phyloP scores from a whole-genome alignment of 2,329 filamentous ascomycete species.

The Cytospora schulzeri region DNA sequence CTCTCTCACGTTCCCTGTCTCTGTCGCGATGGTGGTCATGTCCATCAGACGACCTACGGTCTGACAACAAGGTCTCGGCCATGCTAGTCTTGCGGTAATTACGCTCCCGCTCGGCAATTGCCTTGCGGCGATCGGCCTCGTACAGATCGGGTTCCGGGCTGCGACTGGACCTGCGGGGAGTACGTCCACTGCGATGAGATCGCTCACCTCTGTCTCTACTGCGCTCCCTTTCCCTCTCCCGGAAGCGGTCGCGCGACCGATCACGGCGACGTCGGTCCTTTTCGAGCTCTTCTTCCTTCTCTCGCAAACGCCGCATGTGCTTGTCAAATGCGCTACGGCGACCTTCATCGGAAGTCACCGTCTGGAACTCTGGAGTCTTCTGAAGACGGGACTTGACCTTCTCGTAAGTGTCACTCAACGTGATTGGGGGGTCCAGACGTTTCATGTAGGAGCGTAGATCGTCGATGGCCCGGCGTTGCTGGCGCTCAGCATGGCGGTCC shows the following conservation, averaged over 20 bases:
- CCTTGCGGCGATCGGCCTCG: slow-evolving; percentile 91
- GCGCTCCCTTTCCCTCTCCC: slow-evolving; percentile 49
- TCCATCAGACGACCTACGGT: slow-evolving; percentile 53
- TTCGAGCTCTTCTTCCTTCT: slow-evolving; percentile 84
- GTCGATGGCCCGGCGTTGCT: slow-evolving; percentile 83
- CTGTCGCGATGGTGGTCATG: slow-evolving; percentile 45
- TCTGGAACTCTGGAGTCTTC: slow-evolving; percentile 81
- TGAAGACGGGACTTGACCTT: slow-evolving; percentile 79
- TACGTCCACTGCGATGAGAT: slow-evolving; percentile 60
- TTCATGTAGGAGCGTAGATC: slow-evolving; percentile 84
- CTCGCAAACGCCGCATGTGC: slow-evolving; percentile 83
- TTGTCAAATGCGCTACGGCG: slow-evolving; percentile 88
- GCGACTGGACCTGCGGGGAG: slow-evolving; percentile 66
- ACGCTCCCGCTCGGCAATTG: slow-evolving; percentile 89
- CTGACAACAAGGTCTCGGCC: slow-evolving; percentile 64
- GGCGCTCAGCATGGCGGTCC: slow-evolving; percentile 80
- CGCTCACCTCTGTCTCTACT: slow-evolving; percentile 59
- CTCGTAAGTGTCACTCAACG: slow-evolving; percentile 81
- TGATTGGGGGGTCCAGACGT: slow-evolving; percentile 83
- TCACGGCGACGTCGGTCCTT: slow-evolving; percentile 59
- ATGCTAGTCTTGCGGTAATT: slow-evolving; percentile 82
- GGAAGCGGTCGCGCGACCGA: slow-evolving; percentile 47
- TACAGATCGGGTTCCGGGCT: slow-evolving; percentile 93
- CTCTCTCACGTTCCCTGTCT: slow-evolving; percentile 40
- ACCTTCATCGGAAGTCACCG: slow-evolving; percentile 79